Conservation (phyloP, 1,139 yeast genomes). For the Sugiyamaella castrensis region DNA sequence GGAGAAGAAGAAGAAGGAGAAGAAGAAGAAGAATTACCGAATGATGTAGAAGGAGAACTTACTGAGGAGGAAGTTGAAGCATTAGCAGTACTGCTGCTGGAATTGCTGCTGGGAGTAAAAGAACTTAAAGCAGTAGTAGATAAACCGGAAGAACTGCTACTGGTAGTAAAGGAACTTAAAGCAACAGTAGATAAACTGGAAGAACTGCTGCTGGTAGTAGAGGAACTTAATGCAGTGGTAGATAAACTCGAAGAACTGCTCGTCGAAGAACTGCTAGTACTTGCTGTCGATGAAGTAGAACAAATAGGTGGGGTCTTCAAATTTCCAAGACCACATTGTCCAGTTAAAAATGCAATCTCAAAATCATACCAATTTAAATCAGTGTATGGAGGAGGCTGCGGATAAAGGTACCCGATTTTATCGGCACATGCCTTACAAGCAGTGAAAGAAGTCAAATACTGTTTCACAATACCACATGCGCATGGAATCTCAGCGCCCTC, state of each 20-base stretch:
- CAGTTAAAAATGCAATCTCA: conserved; percentile 2
- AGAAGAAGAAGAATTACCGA: background rate
- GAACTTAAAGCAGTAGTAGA: background rate
- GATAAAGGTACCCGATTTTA: background rate
- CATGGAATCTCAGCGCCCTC: background rate
- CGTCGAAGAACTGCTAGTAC: background rate
- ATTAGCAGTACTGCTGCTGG: too few relatives aligned
- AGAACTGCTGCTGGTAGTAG: background rate
- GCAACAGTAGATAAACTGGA: background rate
- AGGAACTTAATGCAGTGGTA: background rate
- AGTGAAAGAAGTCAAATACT: conserved; percentile 1
- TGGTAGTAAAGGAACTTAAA: background rate
- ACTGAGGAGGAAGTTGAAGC: too few relatives aligned
- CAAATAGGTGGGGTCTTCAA: background rate
- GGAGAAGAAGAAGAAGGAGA: background rate
- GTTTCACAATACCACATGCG: background rate
- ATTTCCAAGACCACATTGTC: background rate
- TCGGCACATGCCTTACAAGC: conserved; percentile 4
- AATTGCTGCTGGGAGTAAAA: too few relatives aligned
- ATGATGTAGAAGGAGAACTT: background rate
- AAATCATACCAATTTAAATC: conserved; percentile 1
- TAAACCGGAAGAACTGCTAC: background rate
- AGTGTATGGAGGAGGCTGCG: background rate
- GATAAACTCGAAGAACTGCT: background rate
- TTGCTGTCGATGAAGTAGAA: background rate